Base-by-base conservation (phyloP, 768 basidiomycete species). In the Coprinopsis strossmayeri region DNA sequence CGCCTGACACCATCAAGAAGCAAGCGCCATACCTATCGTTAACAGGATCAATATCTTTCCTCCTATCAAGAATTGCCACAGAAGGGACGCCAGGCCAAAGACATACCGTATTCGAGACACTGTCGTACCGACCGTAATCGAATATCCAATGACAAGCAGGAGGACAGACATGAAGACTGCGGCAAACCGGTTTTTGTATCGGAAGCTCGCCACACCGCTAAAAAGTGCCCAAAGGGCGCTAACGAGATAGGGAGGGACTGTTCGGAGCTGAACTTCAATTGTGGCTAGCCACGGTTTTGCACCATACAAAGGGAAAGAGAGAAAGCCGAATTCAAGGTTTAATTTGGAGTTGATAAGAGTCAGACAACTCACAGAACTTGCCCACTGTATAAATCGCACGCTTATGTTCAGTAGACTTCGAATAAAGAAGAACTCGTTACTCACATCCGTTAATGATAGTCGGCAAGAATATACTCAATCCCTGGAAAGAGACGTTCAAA, bases 391-490 rank as follows among this genome's bases (percentile, higher is more conserved):
- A 38, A 28, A 20, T 20, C 42, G 11, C 45, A 26, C 35, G 41
- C n/a, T 46, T 24, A 32, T 7, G 15, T 32, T 32, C 12, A n/a
- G 13, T 28, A 3, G 26, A 32, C 20, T 25, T 5, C 3, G 27
- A 32, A 21, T 11, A 23, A 23, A 28, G 10, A 64, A n/a, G n/a
- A n/a, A n/a, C n/a, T n/a, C n/a, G n/a, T n/a, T n/a, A n/a, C 73
- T 54, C 50, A 74, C 73, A 65, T 10, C 64, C 66, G 11, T 69
- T 63, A 21, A 76, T 59, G n/a, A 76, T 71, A 15, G 73, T 74
- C 3, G 74, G 74, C 55, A 73, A 60, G 57, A 73, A 73, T 12
- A 72, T 57, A 42, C 64, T 67, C 17, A 72, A 51, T 1, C 70
- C 70, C 59, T 72, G 70, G 57, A 72, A 70, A 1, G 68, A 69